Conservation (phyloP, 2,329 filamentous ascomycete species). For the Arthrobotrys iridis region DNA sequence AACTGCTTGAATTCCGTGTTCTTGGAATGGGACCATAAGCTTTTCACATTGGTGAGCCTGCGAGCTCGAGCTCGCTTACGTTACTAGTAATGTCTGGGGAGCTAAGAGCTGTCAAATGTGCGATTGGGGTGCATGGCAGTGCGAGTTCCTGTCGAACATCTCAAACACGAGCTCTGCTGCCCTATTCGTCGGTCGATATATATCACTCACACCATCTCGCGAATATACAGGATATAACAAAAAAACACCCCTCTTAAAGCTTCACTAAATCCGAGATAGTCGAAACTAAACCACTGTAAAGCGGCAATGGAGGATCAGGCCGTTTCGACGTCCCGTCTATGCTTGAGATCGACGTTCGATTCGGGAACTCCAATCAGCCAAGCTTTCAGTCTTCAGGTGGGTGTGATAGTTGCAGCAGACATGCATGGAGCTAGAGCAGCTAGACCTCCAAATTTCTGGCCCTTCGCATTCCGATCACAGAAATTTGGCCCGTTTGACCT, state of each 20-base stretch:
- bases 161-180: conserved; percentile 12
- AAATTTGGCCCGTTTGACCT: conserved; percentile 19
- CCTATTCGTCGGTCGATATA: neutral
- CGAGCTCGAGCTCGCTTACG: conserved; percentile 3
- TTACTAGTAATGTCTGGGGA: neutral
- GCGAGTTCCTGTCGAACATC: conserved; percentile 7
- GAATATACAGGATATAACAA: neutral
- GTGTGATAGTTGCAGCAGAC: conserved; percentile 52
- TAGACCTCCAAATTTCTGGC: conserved; percentile 25
- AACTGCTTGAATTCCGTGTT: neutral
- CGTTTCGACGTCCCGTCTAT: conserved; percentile 48
- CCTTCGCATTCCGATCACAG: conserved; percentile 46
- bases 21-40: neutral
- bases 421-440: conserved; percentile 46
- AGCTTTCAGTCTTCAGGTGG: conserved; percentile 32
- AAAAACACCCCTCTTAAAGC: neutral
- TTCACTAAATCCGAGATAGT: neutral
- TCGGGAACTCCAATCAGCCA: conserved; percentile 26
- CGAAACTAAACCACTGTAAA: conserved; percentile 17
- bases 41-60: neutral
- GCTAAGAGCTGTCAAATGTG: conserved; percentile 24
- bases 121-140: conserved; percentile 15
- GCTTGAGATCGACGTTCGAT: conserved; percentile 45
- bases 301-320: conserved; percentile 17
- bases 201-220: conserved; percentile 51